Conservation (phyloP, 1,284 basidiomycete species). For the Naganishia albida region DNA sequence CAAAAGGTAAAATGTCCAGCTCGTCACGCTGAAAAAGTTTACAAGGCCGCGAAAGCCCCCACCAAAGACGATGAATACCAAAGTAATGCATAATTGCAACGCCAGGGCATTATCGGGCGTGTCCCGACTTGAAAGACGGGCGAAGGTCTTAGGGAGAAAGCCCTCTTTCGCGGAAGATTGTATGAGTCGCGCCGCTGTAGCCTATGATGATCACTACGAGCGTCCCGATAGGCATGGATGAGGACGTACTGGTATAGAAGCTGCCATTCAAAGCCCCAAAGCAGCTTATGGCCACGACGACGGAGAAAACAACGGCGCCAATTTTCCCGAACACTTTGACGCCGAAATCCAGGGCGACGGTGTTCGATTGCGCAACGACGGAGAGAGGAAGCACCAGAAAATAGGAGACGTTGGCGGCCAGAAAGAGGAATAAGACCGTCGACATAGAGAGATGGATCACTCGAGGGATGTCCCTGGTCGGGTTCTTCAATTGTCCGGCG, state of each 20-base stretch:
- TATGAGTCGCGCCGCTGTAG: constrained; percentile 68
- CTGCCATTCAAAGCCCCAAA: constrained; percentile 88
- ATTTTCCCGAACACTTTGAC: constrained; percentile 77
- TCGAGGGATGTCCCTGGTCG: constrained; percentile 81
- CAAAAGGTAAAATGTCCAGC: constrained; percentile 88
- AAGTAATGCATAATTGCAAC: constrained; percentile 72
- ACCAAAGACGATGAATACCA: constrained; percentile 75
- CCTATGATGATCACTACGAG: constrained; percentile 1
- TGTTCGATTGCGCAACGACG: constrained; percentile 63
- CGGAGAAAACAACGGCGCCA: constrained; percentile 83
- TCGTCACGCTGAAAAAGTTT: constrained; percentile 63
- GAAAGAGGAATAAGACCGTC: constrained; percentile 66
- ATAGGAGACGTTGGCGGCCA: constrained; percentile 84
- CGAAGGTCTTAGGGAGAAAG: constrained; percentile 80
- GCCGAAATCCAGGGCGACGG: constrained; percentile 93
- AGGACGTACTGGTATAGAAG: constrained; percentile 68
- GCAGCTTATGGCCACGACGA: constrained; percentile 85
- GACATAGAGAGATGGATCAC: constrained; percentile 87
- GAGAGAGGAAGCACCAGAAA: constrained; percentile 88
- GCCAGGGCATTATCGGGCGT: constrained; percentile 84
- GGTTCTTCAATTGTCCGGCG: constrained; percentile 84
- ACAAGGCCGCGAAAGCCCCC: constrained; percentile 84
- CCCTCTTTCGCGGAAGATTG: constrained; percentile 85
- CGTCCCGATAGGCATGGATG: constrained; percentile 32
- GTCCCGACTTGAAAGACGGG: constrained; percentile 67